Conservation (phyloP, 192 early-diverging fungal species). For the Gorgonomyces haynaldii region DNA sequence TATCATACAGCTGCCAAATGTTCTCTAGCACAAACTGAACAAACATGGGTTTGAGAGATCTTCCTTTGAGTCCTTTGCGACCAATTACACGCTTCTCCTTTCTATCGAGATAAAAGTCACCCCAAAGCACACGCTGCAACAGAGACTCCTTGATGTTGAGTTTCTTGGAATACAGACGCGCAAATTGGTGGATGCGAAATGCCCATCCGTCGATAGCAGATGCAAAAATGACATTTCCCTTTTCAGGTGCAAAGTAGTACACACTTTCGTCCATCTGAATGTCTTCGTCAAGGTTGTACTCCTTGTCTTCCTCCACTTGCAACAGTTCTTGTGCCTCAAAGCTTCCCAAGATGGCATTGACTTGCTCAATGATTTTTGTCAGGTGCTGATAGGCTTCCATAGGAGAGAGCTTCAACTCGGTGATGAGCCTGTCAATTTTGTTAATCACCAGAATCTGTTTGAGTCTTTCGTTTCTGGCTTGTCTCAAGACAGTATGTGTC, state of each 20-base stretch:
- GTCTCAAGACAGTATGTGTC: constrained; percentile 89
- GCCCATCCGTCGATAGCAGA: constrained; percentile 98
- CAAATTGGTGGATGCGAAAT: constrained; percentile 87
- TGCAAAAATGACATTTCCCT: constrained; percentile 93
- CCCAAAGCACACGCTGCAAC: constrained; percentile 85
- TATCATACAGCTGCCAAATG: constrained; percentile 91
- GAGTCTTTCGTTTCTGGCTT: constrained; percentile 88
- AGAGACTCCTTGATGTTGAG: constrained; percentile 67
- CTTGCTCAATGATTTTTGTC: constrained; percentile 90
- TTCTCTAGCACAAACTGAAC: constrained; percentile 92
- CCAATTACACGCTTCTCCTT: constrained; percentile 85
- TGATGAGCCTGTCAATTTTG: constrained; percentile 94
- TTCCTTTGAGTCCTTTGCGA: constrained; percentile 72
- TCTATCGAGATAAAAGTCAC: constrained; percentile 92
- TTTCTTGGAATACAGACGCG: constrained; percentile 78
- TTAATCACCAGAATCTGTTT: constrained; percentile 90
- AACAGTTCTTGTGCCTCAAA: constrained; percentile 82
- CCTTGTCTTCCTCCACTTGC: constrained; percentile 26
- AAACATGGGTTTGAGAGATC: constrained; percentile 85
- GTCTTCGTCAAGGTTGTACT: constrained; percentile 30
- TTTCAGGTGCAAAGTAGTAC: constrained; percentile 93
- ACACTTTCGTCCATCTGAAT: constrained; percentile 64
- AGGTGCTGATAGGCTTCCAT: constrained; percentile 85
- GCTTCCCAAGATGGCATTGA: constrained; percentile 90
- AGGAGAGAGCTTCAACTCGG: constrained; percentile 85